These are phyloP conservation scores for Erigeron canadensis DNA, from an alignment of 129 eudicot genomes.

Conservation along the genomic window DNA sequence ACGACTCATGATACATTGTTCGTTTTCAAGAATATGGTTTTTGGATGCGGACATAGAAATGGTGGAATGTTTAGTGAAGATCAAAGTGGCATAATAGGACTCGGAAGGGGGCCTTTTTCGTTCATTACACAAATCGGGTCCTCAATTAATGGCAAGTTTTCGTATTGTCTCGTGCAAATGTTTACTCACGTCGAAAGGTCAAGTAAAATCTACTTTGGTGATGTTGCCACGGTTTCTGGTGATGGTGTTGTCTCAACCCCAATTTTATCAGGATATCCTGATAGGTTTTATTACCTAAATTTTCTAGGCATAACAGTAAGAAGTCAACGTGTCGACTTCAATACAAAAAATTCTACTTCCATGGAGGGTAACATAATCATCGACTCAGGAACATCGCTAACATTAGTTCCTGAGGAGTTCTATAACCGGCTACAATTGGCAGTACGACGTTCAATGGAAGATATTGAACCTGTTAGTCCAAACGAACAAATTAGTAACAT, in stretches of 20 bases:
- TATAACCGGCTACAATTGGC: constrained; percentile 25
- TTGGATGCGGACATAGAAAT: constrained; percentile 41
- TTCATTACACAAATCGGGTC: constrained; percentile 37
- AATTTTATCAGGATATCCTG: constrained; percentile 20
- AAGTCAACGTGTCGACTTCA: constrained; percentile 25
- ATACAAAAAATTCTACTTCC: constrained; percentile 9
- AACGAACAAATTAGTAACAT: constrained; percentile 14
- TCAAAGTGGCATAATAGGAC: constrained; percentile 38
- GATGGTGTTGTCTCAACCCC: constrained; percentile 41
- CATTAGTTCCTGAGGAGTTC: constrained; percentile 29
- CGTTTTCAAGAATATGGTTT: constrained; percentile 11
- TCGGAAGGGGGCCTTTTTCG: constrained; percentile 38
- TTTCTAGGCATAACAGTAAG: constrained; percentile 35
- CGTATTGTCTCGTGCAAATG: constrained; percentile 41
- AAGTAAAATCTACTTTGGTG: constrained; percentile 40
- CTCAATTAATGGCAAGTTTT: constrained; percentile 30
- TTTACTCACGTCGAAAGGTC: constrained; percentile 26
- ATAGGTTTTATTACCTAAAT: constrained; percentile 30
- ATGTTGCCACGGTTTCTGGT: constrained; percentile 23
- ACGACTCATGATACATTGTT: background rate
- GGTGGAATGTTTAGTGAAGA: constrained; percentile 33
- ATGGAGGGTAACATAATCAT: constrained; percentile 37
- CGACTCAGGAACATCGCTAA: constrained; percentile 37
- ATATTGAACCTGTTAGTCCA: background rate
- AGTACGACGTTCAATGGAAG: constrained; percentile 19